Base-by-base conservation (phyloP, 352 stramenopile genomes). In the Phytopythium mirpurense region DNA sequence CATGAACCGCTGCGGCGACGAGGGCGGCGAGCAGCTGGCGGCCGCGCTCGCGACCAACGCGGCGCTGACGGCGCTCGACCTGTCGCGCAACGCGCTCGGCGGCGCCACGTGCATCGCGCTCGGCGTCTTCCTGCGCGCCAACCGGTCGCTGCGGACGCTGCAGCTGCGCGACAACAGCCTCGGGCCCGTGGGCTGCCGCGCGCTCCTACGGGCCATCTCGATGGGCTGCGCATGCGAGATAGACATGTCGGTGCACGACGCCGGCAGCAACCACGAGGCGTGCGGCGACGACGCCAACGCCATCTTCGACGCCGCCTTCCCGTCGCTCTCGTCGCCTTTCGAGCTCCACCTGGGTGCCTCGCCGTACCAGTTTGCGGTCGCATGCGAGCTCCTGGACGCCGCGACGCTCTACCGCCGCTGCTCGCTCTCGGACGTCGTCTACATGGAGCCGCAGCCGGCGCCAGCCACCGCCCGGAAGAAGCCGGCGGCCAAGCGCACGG, bases 1-100 rank as follows among this genome's bases (percentile, higher is more conserved):
- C 15, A 90, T 90, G 80, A 90, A 90, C 32, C 72, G 77, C 0
- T 87, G 78, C 36, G 66, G 77, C 5, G 80, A 90, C 46, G 59
- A 76, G 31, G 80, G 80, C 32, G 75, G 70, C 15, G 73, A 88
- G 36, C 67, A 84, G 36, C 29, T 90, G 21, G 80, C 77, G 5
- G 68, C 71, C 0, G 72, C 80, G 6, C 43, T 90, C 9, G 69
- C 54, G 7, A 54, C 40, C 41, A 90, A 90, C 57, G 65, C 62
- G 24, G 74, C 65, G 0, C 62, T 88, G 1, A 66, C 29, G 0
- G 62, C 74, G 12, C 56, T 90, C 14, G 72, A 90, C 61, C 41
- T 90, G 12, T 77, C 70, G 21, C 72, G 78, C 29, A 90, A 87
- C 37, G 74, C 75, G 23, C 48, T 90, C 9, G 76, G 67, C 10